Conservation (phyloP, 257 asterid genomes). For the Ajuga chamaepitys region DNA sequence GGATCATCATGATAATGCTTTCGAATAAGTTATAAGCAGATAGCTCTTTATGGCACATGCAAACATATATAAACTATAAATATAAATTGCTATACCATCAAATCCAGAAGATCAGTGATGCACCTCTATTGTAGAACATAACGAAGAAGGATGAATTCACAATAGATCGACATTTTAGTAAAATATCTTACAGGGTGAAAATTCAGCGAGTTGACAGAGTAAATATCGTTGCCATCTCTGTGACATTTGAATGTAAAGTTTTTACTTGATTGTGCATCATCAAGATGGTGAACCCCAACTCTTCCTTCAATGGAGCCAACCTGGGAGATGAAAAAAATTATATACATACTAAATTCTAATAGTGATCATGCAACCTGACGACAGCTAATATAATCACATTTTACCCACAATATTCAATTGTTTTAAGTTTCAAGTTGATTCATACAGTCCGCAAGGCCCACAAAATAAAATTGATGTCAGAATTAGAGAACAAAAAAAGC, state of each 20-base stretch:
- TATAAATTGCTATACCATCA: neutral
- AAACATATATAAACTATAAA: neutral
- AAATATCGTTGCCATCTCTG: constrained; percentile 80
- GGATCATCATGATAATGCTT: neutral
- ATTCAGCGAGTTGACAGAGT: constrained; percentile 83
- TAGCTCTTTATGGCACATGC: neutral
- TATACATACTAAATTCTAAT: neutral
- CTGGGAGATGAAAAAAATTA: constrained; percentile 28
- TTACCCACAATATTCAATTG: neutral
- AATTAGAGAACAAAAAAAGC: neutral
- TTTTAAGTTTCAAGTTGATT: neutral
- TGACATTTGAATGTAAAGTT: constrained; percentile 99
- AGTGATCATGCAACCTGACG: neutral
- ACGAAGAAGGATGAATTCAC: neutral
- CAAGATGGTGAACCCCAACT: constrained; percentile 95
- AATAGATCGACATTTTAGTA: neutral
- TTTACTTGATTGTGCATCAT: constrained; percentile 68
- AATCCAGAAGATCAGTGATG: neutral
- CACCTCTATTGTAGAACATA: neutral
- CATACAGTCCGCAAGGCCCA: neutral
- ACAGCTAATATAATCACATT: neutral
- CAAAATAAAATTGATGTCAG: neutral
- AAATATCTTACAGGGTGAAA: constrained; percentile 86
- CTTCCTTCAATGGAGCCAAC: constrained; percentile 99
- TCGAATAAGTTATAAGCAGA: neutral